phyloP scores from a whole-genome alignment of 1,139 yeast genomes.

The Debaryomycetaceae sp. region DNA sequence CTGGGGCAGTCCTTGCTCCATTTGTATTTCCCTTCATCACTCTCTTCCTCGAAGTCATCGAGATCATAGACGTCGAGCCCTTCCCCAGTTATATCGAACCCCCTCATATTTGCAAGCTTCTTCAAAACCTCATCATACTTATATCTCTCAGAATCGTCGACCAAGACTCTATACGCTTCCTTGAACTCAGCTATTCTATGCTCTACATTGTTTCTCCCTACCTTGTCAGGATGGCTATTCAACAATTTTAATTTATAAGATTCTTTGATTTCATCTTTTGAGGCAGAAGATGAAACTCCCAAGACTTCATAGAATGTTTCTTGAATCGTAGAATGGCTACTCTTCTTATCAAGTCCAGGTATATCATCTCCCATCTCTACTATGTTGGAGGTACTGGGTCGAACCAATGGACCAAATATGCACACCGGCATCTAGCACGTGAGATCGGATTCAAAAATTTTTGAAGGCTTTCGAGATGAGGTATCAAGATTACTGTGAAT shows the following conservation, averaged over 20 bases:
- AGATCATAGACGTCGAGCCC: slow-evolving; percentile 66
- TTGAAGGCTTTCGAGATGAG: background rate
- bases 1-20: slow-evolving; percentile 69
- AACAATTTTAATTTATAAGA: slow-evolving; percentile 65
- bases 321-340: background rate
- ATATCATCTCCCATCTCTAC: background rate
- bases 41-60: slow-evolving; percentile 50
- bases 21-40: slow-evolving; percentile 11
- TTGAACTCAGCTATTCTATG: slow-evolving; percentile 42
- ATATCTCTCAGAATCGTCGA: slow-evolving; percentile 33
- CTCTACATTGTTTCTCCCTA: slow-evolving; percentile 11
- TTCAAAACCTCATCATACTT: slow-evolving; percentile 49
- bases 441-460: background rate
- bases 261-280: slow-evolving; percentile 42
- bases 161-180: slow-evolving; percentile 57
- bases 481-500: too few relatives aligned
- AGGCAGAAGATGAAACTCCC: slow-evolving; percentile 40
- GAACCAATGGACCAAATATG: background rate
- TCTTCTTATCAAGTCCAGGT: background rate
- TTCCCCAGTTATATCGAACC: slow-evolving; percentile 53
- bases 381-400: too few relatives aligned
- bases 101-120: slow-evolving; percentile 39
- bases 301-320: slow-evolving; percentile 51
- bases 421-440: background rate
- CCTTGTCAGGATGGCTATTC: slow-evolving; percentile 74